Evolutionary conservation across 306 rosid species (phyloP).

Genomic region (Medicago ruthenica): DNA sequence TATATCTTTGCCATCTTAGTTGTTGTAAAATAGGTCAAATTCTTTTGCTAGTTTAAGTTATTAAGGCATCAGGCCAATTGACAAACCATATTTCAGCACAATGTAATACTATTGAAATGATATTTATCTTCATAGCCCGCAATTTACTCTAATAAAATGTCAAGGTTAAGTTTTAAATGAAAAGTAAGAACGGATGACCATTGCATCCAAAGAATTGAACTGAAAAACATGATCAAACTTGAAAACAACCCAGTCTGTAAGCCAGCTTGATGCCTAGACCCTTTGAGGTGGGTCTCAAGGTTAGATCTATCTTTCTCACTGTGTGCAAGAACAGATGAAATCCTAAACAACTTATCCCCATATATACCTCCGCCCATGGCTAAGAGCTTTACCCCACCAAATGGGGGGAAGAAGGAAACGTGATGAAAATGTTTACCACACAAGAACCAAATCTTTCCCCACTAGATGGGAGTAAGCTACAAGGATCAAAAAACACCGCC

Average conservation of each 20-base stretch:
- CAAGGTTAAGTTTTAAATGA: slow-evolving; percentile 29
- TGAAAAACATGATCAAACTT: slow-evolving; percentile 24
- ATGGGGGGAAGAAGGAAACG: not conserved
- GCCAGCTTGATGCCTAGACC: slow-evolving; percentile 22
- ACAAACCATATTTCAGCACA: slow-evolving; percentile 18
- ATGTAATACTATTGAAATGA: slow-evolving; percentile 16
- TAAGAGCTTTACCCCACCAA: not conserved
- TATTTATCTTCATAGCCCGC: slow-evolving; percentile 13
- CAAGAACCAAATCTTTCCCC: not conserved
- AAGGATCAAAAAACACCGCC: not conserved
- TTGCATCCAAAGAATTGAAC: slow-evolving; percentile 26
- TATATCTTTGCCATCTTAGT: slow-evolving; percentile 43
- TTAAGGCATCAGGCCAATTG: slow-evolving; percentile 44
- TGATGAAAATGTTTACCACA: not conserved
- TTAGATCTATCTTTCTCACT: slow-evolving; percentile 15
- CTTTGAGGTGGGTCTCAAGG: slow-evolving; percentile 3
- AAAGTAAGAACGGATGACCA: slow-evolving; percentile 34
- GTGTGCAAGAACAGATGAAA: not conserved
- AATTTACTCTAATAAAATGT: slow-evolving; percentile 22
- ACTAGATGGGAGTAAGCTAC: not conserved
- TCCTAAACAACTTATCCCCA: slow-evolving; percentile 9
- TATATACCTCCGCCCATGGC: not conserved
- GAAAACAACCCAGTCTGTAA: slow-evolving; percentile 23
- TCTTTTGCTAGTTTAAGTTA: slow-evolving; percentile 40
- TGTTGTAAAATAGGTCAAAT: slow-evolving; percentile 34